These are phyloP conservation scores for Syzygium malaccense DNA, from an alignment of 441 rosid genomes.

Conservation along the genomic window DNA sequence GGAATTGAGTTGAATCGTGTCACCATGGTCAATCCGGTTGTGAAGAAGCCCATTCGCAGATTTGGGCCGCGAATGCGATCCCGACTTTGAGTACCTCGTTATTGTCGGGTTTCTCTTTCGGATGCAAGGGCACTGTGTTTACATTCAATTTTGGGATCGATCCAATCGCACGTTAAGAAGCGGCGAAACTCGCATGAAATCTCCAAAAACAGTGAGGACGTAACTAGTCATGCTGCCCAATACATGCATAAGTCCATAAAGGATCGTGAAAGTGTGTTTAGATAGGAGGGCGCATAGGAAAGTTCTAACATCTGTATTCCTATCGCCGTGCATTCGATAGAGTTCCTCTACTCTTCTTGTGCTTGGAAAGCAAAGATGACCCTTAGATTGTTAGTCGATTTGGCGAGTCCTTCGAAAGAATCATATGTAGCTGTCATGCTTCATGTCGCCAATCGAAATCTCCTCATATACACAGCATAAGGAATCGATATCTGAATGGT, in stretches of 20 bases:
- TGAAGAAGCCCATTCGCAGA: background rate
- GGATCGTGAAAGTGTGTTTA: background rate
- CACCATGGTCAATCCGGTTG: background rate
- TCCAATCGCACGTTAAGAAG: background rate
- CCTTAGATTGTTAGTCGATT: background rate
- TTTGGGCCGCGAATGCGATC: background rate
- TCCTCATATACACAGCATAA: background rate
- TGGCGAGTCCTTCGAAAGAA: background rate
- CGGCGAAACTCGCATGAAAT: background rate
- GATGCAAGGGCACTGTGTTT: background rate
- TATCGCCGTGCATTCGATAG: background rate
- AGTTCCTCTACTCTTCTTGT: background rate
- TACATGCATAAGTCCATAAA: background rate
- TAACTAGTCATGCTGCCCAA: background rate
- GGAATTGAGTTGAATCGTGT: background rate
- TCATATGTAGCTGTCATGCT: background rate
- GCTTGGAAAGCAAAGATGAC: background rate
- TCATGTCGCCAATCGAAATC: background rate
- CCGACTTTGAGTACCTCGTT: background rate
- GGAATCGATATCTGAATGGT: background rate
- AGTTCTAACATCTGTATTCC: background rate
- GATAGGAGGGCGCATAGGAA: background rate
- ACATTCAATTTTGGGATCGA: background rate
- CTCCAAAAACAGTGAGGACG: rapidly evolving
- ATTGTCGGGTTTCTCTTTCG: background rate